These are phyloP conservation scores for Backusella sp. DNA, from an alignment of 192 early-diverging fungal genomes.

Conservation along the genomic window DNA sequence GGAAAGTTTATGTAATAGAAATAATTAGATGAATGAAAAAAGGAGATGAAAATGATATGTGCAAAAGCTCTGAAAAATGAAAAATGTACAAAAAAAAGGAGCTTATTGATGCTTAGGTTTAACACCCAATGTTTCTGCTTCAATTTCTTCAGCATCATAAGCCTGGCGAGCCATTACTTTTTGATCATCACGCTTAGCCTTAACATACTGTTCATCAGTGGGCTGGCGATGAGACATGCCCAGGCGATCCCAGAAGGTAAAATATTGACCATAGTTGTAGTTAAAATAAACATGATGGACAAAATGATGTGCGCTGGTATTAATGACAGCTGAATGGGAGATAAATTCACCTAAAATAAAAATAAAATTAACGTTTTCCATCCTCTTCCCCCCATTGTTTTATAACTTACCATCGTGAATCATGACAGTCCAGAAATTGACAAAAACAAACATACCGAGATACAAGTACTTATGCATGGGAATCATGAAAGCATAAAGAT, in stretches of 20 bases:
- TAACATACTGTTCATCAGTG: constrained; percentile 62
- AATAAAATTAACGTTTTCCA: background rate
- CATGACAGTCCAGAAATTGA: constrained; percentile 95
- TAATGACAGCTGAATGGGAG: constrained; percentile 65
- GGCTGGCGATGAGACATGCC: constrained; percentile 72
- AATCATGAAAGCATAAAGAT: constrained; percentile 86
- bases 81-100: background rate
- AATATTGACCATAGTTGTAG: constrained; percentile 99
- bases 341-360: constrained; percentile 62
- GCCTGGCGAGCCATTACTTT: constrained; percentile 66
- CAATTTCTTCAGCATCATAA: constrained; percentile 56
- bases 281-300: constrained; percentile 98
- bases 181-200: constrained; percentile 57
- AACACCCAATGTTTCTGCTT: constrained; percentile 21
- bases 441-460: constrained; percentile 77
- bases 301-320: constrained; percentile 94
- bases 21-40: background rate
- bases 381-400: background rate
- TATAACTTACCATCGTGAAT: constrained; percentile 86
- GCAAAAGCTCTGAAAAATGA: background rate
- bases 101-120: constrained; percentile 1
- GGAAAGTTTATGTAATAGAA: too few relatives aligned
- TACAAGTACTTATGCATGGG: constrained; percentile 95
- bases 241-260: constrained; percentile 88
- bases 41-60: background rate